These are phyloP conservation scores for Ophiostoma piceae DNA, from an alignment of 2,329 filamentous ascomycete species.

Conservation along the genomic window DNA sequence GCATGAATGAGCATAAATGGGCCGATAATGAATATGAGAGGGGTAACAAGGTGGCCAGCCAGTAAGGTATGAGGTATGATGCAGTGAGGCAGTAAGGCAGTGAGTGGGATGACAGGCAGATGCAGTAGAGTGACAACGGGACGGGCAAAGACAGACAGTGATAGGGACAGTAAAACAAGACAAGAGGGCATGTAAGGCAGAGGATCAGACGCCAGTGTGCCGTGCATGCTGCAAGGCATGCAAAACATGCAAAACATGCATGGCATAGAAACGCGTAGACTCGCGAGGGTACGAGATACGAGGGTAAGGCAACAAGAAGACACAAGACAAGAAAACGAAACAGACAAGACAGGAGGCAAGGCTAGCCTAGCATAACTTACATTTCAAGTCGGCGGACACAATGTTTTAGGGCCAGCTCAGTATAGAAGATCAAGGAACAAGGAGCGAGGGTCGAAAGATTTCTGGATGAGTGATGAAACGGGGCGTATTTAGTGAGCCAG, in stretches of 20 bases:
- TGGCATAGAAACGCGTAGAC: background rate
- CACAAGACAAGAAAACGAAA: background rate
- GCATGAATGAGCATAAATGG: background rate
- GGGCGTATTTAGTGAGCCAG: background rate
- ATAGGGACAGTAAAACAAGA: background rate
- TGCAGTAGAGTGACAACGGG: background rate
- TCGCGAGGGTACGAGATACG: background rate
- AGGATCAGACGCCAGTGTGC: background rate
- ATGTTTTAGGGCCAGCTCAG: background rate
- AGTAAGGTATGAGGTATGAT: background rate
- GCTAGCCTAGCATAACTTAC: constrained; percentile 2
- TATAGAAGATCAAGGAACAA: background rate
- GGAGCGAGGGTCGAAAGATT: background rate
- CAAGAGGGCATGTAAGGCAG: background rate
- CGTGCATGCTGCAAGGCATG: background rate
- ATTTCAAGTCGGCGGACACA: background rate
- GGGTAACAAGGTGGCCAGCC: background rate
- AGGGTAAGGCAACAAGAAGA: background rate
- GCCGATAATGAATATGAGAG: background rate
- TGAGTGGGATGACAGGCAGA: background rate
- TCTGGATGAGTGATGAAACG: background rate
- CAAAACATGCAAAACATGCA: background rate
- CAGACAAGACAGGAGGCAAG: constrained; percentile 8
- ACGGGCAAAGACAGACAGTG: background rate
- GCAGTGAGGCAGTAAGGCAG: too few relatives aligned